A percentile compares a stretch with the other conserved stretches of the same genome.
phyloP scores from a whole-genome alignment of 306 rosid species.

The Glycine tomentella region DNA sequence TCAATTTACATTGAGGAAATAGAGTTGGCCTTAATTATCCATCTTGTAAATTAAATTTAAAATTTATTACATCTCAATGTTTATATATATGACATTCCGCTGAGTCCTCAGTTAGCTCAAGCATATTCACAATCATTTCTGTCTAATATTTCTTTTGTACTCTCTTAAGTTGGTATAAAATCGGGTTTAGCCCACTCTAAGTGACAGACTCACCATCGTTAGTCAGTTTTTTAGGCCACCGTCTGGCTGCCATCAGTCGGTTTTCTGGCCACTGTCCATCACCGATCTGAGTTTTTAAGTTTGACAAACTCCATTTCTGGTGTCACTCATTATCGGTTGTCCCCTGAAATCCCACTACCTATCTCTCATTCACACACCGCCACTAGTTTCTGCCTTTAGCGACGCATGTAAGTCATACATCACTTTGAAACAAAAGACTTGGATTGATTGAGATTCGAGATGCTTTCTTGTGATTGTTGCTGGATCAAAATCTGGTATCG shows the following conservation, averaged over 20 bases:
- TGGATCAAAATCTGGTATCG: not conserved
- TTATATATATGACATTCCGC: not conserved
- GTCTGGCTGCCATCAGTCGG: not conserved
- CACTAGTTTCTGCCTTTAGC: not conserved
- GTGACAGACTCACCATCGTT: not conserved
- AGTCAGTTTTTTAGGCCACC: not conserved
- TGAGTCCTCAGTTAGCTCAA: not conserved
- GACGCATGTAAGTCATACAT: not conserved
- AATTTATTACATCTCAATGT: not conserved
- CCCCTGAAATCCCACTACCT: not conserved
- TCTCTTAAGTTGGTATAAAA: not conserved
- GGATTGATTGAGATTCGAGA: not conserved
- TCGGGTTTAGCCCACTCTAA: not conserved
- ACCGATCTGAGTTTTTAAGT: not conserved
- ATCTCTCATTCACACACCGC: not conserved
- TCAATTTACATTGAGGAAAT: not conserved
- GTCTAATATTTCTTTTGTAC: not conserved
- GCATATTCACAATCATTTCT: not conserved
- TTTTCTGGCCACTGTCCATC: not conserved
- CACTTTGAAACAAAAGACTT: not conserved
- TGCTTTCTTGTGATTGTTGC: not conserved
- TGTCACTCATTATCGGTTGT: not conserved
- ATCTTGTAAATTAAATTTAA: not conserved
- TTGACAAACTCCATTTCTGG: not conserved
- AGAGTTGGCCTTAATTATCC: not conserved